phyloP scores from a whole-genome alignment of 495 filamentous ascomycete species.

The Bombardia bombarda region DNA sequence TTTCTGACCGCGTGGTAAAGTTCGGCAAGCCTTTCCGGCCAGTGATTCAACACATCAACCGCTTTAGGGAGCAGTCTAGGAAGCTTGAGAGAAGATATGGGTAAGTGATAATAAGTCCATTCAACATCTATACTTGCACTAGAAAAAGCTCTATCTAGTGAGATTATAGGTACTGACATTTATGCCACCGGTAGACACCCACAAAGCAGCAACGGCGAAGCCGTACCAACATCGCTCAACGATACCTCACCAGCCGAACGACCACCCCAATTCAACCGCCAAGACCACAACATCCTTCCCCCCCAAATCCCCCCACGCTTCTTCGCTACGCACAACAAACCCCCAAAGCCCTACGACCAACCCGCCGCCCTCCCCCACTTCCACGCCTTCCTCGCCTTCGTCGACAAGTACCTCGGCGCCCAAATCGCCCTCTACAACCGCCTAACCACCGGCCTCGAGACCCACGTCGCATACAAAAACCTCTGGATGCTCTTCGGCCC shows the following conservation, averaged over 20 bases:
- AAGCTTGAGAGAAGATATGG: not conserved
- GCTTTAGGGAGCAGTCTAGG: not conserved
- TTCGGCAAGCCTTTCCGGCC: constrained; percentile 4
- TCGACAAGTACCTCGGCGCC: constrained; percentile 10
- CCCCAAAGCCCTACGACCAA: not conserved
- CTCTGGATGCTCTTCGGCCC: constrained; percentile 16
- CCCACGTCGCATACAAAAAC: constrained; percentile 8
- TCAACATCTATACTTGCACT: no score
- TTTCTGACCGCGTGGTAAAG: not conserved
- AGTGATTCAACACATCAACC: not conserved
- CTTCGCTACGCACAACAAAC: no score
- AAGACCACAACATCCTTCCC: no score
- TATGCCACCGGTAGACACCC: no score
- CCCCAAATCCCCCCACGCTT: no score
- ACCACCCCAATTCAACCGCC: not conserved
- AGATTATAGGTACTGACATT: no score
- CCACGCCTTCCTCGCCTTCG: constrained; percentile 1
- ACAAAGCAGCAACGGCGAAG: not conserved
- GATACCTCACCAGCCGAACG: not conserved
- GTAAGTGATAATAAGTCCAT: not conserved
- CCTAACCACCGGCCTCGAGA: not conserved
- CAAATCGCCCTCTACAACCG: constrained; percentile 1
- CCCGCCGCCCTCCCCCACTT: constrained; percentile 11
- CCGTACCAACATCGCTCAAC: not conserved
- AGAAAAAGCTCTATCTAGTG: no score